Evolutionary conservation across 2,329 filamentous ascomycete genomes (phyloP).

Genomic region (Ophiostoma novo-ulmi): DNA sequence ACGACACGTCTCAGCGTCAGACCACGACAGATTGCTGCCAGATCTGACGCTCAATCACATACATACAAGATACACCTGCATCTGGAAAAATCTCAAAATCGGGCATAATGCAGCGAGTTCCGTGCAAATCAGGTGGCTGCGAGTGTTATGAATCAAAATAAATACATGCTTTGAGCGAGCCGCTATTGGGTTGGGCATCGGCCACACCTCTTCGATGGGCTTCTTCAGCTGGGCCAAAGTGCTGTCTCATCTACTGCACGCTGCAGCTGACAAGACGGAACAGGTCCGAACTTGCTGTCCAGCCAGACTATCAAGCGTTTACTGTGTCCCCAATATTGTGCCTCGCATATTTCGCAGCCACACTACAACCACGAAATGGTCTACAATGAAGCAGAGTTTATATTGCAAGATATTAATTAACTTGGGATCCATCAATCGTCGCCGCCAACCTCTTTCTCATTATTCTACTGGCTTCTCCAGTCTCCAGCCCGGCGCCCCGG

Average conservation of each 20-base stretch:
- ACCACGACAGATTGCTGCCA: constrained; percentile 11
- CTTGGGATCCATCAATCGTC: not conserved
- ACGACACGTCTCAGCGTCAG: not conserved
- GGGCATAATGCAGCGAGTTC: not conserved
- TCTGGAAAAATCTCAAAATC: not conserved
- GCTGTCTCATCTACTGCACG: not conserved
- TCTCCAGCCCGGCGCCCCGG: not conserved
- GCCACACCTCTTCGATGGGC: not conserved
- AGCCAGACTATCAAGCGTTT: not conserved
- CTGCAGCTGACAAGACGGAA: not conserved
- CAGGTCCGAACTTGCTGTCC: not conserved
- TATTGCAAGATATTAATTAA: not conserved
- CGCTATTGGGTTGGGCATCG: constrained; percentile 2
- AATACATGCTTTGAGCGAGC: not conserved
- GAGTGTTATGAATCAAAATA: not conserved
- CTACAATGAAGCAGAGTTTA: not conserved
- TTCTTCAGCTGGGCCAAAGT: not conserved
- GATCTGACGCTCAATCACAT: constrained; percentile 9
- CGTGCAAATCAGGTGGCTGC: not conserved
- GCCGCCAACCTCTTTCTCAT: not conserved
- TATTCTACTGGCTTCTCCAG: not conserved
- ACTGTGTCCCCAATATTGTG: not conserved
- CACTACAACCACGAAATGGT: not conserved
- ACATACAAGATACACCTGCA: not conserved
- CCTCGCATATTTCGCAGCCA: too few relatives aligned